Percentiles rank a stretch among this genome's conserved stretches.
phyloP scores from a whole-genome alignment of 1,284 basidiomycete species.

The Pseudozyma hubeiensis region DNA sequence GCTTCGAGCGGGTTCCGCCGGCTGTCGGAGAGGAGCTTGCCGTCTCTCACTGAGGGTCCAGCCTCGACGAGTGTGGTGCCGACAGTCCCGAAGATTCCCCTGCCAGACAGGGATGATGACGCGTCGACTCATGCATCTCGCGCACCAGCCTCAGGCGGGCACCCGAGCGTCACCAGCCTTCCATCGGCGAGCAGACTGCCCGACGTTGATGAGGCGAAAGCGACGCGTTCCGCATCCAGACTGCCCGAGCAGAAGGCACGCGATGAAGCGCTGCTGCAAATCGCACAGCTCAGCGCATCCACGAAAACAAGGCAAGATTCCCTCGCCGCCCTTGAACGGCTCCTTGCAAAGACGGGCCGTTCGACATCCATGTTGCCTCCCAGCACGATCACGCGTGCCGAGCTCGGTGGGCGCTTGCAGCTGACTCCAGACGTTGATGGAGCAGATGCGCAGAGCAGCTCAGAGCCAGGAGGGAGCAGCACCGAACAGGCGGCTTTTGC shows the following conservation, averaged over 20 bases:
- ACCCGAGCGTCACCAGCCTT: constrained; percentile 5
- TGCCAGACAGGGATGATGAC: not conserved
- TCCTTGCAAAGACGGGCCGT: constrained; percentile 38
- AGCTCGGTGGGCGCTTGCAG: constrained; percentile 20
- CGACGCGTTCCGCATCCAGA: not conserved
- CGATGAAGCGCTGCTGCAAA: constrained; percentile 48
- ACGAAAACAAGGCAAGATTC: constrained; percentile 36
- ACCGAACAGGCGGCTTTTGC: not conserved
- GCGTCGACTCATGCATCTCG: constrained; percentile 1
- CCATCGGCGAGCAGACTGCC: not conserved
- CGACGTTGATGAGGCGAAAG: not conserved
- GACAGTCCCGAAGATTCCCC: not conserved
- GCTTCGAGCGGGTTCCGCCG: constrained; percentile 4
- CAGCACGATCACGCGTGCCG: constrained; percentile 17
- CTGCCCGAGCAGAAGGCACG: constrained; percentile 40
- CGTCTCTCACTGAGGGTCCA: not conserved
- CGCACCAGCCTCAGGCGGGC: constrained; percentile 1
- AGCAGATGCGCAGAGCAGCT: not conserved
- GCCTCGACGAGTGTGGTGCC: not conserved
- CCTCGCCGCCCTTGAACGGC: constrained; percentile 47
- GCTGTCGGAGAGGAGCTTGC: not conserved
- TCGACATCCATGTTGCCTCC: constrained; percentile 30
- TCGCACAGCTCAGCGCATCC: constrained; percentile 38
- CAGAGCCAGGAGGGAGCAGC: not conserved
- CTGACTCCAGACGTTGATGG: not conserved